These are phyloP conservation scores for Penicillium sp. DNA, from an alignment of 2,329 filamentous ascomycete genomes.

Conservation along the genomic window DNA sequence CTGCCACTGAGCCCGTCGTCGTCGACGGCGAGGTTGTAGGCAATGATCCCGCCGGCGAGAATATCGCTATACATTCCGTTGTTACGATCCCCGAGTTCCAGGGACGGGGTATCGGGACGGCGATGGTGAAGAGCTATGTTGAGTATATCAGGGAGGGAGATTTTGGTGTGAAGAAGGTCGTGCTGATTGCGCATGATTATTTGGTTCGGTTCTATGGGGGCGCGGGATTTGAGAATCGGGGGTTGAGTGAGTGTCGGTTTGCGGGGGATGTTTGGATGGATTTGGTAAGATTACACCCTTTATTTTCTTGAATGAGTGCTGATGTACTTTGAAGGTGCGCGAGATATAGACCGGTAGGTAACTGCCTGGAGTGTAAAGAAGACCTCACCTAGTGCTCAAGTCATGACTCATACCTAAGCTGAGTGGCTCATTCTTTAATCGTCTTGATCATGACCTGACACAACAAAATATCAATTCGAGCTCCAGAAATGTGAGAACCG, in stretches of 20 bases:
- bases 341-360: neutral
- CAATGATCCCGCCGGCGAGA: constrained; percentile 16
- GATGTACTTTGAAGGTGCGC: neutral
- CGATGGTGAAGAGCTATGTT: constrained; percentile 15
- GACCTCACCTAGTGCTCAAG: fast-evolving
- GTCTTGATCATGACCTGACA: no score
- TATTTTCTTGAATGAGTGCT: neutral
- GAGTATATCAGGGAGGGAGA: constrained; percentile 5
- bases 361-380: neutral
- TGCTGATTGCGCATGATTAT: constrained; percentile 22
- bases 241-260: constrained; percentile 15
- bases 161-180: neutral
- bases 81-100: constrained; percentile 17
- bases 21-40: constrained; percentile 12
- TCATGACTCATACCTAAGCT: no score
- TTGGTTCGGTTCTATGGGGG: constrained; percentile 20
- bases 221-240: constrained; percentile 14
- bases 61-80: constrained; percentile 19
- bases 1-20: neutral
- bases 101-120: constrained; percentile 15
- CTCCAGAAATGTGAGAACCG: neutral
- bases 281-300: constrained; percentile 3
- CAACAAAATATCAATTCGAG: neutral
- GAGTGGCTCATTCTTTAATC: neutral
- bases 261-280: constrained; percentile 18